phyloP scores from a whole-genome alignment of 2,329 filamentous ascomycete genomes.

The Paecilomyces variotii region DNA sequence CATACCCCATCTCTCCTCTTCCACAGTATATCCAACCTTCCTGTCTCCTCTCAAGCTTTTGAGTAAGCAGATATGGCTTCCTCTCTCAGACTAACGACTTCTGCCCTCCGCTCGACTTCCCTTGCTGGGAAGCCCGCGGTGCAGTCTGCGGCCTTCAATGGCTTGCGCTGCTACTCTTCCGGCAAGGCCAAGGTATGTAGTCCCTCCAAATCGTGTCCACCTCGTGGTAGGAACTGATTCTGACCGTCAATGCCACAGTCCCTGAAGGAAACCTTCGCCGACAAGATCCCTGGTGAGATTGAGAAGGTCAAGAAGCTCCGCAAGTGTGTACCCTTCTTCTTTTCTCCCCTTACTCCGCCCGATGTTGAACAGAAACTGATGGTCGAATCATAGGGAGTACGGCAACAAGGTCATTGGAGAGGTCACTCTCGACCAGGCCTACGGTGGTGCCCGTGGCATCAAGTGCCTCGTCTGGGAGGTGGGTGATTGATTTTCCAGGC shows the following conservation, averaged over 20 bases:
- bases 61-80: slow-evolving; percentile 63
- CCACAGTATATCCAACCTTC: slow-evolving; percentile 23
- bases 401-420: slow-evolving; percentile 93
- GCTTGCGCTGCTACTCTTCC: slow-evolving; percentile 82
- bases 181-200: slow-evolving; percentile 69
- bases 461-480: slow-evolving; percentile 98
- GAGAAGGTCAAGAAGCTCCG: slow-evolving; percentile 98
- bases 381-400: slow-evolving; percentile 60
- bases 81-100: slow-evolving; percentile 70
- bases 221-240: slow-evolving; percentile 1
- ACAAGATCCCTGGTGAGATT: slow-evolving; percentile 89
- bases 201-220: slow-evolving; percentile 3
- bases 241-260: slow-evolving; percentile 51
- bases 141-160: slow-evolving; percentile 67
- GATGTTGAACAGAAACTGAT: background rate
- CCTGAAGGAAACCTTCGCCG: slow-evolving; percentile 96
- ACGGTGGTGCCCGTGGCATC: slow-evolving; percentile 97
- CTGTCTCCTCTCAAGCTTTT: slow-evolving; percentile 17
- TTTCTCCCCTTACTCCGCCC: background rate
- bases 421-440: slow-evolving; percentile 98
- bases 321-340: slow-evolving; percentile 57
- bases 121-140: slow-evolving; percentile 59
- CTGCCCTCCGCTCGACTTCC: slow-evolving; percentile 71
- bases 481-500: slow-evolving; percentile 4
- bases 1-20: slow-evolving; percentile 13